A percentile compares a stretch with the other conserved stretches of the same genome.
Evolutionary conservation across 2,329 filamentous ascomycete genomes (phyloP).

Genomic region (Colletotrichum limetticola): DNA sequence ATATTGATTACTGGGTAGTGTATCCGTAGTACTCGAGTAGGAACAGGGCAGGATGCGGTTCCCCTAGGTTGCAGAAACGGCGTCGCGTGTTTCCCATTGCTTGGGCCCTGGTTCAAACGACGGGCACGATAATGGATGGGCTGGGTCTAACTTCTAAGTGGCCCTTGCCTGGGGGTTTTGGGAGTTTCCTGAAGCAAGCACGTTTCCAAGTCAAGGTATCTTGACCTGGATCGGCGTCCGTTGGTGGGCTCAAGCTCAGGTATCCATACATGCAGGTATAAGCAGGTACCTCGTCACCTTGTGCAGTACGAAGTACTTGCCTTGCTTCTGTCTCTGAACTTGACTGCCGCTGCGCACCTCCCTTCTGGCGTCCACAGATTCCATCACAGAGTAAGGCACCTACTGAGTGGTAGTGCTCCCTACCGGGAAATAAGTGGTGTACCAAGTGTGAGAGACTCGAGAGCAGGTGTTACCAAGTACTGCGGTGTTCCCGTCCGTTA

Average conservation of each 20-base stretch:
- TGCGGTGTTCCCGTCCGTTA: too few species aligned
- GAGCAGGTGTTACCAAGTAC: too few species aligned
- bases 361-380: too few species aligned
- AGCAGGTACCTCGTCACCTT: neutral
- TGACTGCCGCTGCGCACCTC: neutral
- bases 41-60: neutral
- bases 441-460: too few species aligned
- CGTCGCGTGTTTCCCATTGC: neutral
- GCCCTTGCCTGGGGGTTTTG: conserved; percentile 4
- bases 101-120: neutral
- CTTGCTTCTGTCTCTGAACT: neutral
- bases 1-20: too few species aligned
- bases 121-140: neutral
- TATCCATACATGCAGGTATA: neutral
- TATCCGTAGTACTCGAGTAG: too few species aligned
- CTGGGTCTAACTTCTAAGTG: neutral
- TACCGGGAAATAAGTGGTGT: too few species aligned
- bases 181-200: conserved; percentile 21
- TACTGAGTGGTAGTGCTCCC: too few species aligned
- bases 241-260: neutral
- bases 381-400: too few species aligned
- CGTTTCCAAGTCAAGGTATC: conserved; percentile 29
- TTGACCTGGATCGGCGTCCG: conserved; percentile 3
- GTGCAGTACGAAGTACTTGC: neutral
- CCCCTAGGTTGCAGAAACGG: neutral